Conservation (phyloP, 257 asterid genomes). For the Avicennia marina region DNA sequence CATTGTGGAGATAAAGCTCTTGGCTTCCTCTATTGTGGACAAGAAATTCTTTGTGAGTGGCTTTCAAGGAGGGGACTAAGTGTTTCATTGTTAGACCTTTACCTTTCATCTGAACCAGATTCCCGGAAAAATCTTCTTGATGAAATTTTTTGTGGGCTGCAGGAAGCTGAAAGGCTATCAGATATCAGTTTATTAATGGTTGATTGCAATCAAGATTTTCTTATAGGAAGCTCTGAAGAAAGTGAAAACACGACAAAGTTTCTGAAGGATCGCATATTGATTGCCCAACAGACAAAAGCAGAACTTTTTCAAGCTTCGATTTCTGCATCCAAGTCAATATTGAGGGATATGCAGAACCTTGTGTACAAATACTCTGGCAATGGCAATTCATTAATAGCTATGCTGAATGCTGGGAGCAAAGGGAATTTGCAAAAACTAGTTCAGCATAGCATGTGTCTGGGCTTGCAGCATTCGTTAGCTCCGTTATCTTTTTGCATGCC, state of each 20-base stretch:
- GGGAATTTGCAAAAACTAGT: conserved; percentile 80
- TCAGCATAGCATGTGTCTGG: conserved; percentile 92
- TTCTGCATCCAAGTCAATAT: conserved; percentile 61
- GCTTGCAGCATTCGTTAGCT: conserved; percentile 75
- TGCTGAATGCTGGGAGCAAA: conserved; percentile 97
- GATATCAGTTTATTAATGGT: conserved; percentile 51
- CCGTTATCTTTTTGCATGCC: conserved; percentile 74
- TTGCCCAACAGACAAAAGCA: conserved; percentile 51
- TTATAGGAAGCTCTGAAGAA: conserved; percentile 44
- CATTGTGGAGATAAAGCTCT: conserved; percentile 42
- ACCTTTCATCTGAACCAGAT: conserved; percentile 52
- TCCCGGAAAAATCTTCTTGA: conserved; percentile 55
- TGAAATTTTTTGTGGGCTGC: conserved; percentile 69
- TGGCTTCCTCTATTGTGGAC: conserved; percentile 49
- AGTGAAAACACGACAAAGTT: conserved; percentile 23
- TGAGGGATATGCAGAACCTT: conserved; percentile 62
- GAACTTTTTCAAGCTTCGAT: conserved; percentile 63
- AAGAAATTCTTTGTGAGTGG: conserved; percentile 90
- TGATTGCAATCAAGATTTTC: conserved; percentile 45
- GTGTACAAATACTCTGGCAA: conserved; percentile 52
- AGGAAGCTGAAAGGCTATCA: conserved; percentile 70
- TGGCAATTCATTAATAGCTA: conserved; percentile 58
- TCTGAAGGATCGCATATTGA: conserved; percentile 31
- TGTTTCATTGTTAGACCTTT: conserved; percentile 82
- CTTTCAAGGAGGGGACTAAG: conserved; percentile 70